Percentiles rank a stretch among this genome's conserved stretches.
Evolutionary conservation across 164 flowering plant species (phyloP).

Genomic region (Aristolochia contorta): DNA sequence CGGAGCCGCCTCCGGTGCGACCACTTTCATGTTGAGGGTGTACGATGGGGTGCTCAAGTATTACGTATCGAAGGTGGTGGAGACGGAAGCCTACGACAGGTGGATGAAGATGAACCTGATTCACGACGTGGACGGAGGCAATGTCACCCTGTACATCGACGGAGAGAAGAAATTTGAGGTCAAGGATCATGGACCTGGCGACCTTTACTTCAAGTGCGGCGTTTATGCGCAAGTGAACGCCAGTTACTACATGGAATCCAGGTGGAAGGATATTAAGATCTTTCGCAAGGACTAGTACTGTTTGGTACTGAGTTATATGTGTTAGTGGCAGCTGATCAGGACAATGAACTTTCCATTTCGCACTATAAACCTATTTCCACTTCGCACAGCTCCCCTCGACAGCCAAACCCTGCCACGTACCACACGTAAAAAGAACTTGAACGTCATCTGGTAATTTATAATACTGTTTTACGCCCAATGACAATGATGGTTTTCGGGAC

Average conservation of each 20-base stretch:
- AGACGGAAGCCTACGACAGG: conserved; percentile 15
- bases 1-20: no score
- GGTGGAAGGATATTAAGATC: conserved; percentile 28
- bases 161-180: conserved; percentile 15
- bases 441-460: no score
- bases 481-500: no score
- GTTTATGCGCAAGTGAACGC: conserved; percentile 21
- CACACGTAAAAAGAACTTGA: not conserved
- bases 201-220: conserved; percentile 28
- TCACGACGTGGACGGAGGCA: no score
- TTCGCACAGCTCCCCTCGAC: not conserved
- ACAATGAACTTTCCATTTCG: not conserved
- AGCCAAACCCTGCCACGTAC: not conserved
- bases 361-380: not conserved
- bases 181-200: conserved; percentile 15
- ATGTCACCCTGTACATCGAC: no score
- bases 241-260: conserved; percentile 28
- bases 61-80: conserved; percentile 6
- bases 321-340: not conserved
- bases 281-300: conserved; percentile 2
- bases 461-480: no score
- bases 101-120: conserved; percentile 30
- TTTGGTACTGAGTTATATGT: no score
- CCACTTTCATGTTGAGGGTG: no score
- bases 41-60: conserved; percentile 13